Conservation (phyloP, 345 rosid species). For the Lepidium aucheri region DNA sequence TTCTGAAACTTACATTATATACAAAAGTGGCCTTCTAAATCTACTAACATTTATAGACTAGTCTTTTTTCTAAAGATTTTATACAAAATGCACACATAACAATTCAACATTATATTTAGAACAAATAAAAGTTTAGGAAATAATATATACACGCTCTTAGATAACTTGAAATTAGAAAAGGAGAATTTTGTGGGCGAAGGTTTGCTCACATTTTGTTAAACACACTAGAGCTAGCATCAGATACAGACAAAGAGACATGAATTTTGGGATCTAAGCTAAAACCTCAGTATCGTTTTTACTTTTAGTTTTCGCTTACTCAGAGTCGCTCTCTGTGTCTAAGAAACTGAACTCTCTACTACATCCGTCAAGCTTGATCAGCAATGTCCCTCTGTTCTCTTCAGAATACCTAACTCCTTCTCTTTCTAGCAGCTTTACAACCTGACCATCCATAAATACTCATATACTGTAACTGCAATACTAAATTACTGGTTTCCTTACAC, state of each 20-base stretch:
- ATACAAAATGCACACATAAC: neutral
- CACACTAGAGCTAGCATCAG: slow-evolving; percentile 1
- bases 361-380: slow-evolving; percentile 58
- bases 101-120: neutral
- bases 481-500: neutral
- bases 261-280: slow-evolving; percentile 4
- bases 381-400: slow-evolving; percentile 77
- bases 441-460: slow-evolving; percentile 14
- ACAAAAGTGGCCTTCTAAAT: too few relatives aligned
- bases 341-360: slow-evolving; percentile 54
- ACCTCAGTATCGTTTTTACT: neutral
- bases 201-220: neutral
- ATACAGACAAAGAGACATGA: slow-evolving; percentile 5
- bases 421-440: slow-evolving; percentile 57
- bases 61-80: neutral
- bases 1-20: neutral
- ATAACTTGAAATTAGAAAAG: neutral
- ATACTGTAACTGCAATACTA: neutral
- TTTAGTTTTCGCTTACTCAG: slow-evolving; percentile 30
- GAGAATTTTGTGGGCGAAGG: neutral
- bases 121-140: neutral
- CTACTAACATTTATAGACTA: too few relatives aligned
- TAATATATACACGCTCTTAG: neutral
- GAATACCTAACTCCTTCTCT: slow-evolving; percentile 52
- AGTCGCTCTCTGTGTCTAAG: slow-evolving; percentile 52